Evolutionary conservation across 331 rosid genomes (phyloP), one percentile per base, ranked within the genome.

Genomic region (Erythrophleum ivorense): DNA sequence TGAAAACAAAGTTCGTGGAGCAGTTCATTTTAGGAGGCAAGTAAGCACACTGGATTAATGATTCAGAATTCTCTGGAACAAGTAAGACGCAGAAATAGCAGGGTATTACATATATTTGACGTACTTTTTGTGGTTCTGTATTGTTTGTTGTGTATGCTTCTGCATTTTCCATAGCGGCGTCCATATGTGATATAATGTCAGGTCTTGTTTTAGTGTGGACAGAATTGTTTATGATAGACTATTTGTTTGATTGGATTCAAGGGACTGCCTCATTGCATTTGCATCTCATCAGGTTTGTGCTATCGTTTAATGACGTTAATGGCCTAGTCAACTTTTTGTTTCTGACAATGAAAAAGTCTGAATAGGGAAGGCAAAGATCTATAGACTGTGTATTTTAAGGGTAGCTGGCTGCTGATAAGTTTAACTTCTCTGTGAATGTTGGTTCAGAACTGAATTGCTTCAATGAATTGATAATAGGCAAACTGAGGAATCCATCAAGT

Each of bases 261-360:
- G 78, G 81, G 71, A 62, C 24, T 48, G 55, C 72, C 67, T 79
- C 19, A 13, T 46, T 59, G 69, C 69, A 46, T 78, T 79, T 79
- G 60, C 54, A 19, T 87, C 71, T 80, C 82, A 38, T 31, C 92
- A 92, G 97, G 92, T 78, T 84, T 77, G 63, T 59, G 78, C 85
- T 45, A 40, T 80, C 43, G 60, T 77, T 82, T 67, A 18, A 71
- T 72, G 57, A 48, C 36, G 53, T 73, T 55, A 19, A 18, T 63
- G 81, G 64, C 75, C 58, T 41, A 46, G 11, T 70, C 33, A 34
- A 36, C 70, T n/a, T 80, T 82, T 24, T 18, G 45, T 71, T 65
- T 79, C 49, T 62, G 24, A 66, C 83, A 70, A 43, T 72, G 52
- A 52, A 63, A 66, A 76, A 41, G 60, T 40, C 34, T 33, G 65